Evolutionary conservation across 306 rosid genomes (phyloP).

Genomic region (Alnus rubra): DNA sequence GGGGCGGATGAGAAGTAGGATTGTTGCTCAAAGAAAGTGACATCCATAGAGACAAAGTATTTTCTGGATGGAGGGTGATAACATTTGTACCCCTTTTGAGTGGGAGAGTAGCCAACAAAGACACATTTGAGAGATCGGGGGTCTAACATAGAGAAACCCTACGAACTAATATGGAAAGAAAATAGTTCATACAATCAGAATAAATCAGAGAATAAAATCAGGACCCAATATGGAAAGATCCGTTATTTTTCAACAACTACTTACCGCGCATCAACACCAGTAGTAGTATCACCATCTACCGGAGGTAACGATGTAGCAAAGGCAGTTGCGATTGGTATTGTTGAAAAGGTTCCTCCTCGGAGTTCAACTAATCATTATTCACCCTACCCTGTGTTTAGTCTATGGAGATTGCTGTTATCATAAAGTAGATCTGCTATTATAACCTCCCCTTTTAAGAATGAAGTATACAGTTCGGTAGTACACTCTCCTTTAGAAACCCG

Average conservation of each 20-base stretch:
- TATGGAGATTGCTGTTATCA: slow-evolving; percentile 13
- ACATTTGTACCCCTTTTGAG: too few relatives aligned
- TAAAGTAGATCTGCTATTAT: not conserved
- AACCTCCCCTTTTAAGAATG: not conserved
- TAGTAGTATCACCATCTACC: slow-evolving; percentile 24
- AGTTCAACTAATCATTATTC: slow-evolving; percentile 35
- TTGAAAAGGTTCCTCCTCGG: slow-evolving; percentile 28
- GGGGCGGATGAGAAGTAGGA: too few relatives aligned
- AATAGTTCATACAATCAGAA: too few relatives aligned
- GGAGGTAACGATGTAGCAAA: slow-evolving; percentile 23
- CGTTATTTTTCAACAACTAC: not conserved
- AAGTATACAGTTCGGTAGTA: slow-evolving; percentile 9
- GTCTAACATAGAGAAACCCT: too few relatives aligned
- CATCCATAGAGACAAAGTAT: too few relatives aligned
- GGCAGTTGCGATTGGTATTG: not conserved
- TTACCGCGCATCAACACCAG: slow-evolving; percentile 22
- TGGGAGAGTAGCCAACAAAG: too few relatives aligned
- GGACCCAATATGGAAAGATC: too few relatives aligned
- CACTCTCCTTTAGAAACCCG: not conserved
- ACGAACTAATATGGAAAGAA: too few relatives aligned
- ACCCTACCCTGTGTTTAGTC: slow-evolving; percentile 51
- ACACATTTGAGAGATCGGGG: too few relatives aligned
- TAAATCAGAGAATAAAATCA: too few relatives aligned
- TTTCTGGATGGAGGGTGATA: too few relatives aligned
- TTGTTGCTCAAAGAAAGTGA: too few relatives aligned